Conservation (phyloP, 1,284 basidiomycete species). For the Cystobasidium pallidum region DNA sequence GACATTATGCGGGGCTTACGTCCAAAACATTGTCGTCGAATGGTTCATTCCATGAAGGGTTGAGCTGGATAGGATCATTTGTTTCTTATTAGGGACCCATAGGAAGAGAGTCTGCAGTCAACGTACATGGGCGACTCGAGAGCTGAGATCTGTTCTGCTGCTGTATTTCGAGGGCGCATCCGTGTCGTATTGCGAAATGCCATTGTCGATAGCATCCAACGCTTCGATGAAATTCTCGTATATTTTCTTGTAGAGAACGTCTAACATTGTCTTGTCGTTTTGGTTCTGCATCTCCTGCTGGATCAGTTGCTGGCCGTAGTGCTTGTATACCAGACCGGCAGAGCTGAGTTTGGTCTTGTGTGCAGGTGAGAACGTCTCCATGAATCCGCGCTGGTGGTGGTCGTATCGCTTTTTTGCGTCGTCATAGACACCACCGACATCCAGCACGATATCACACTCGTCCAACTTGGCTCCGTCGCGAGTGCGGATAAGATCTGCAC, state of each 20-base stretch:
- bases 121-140: slow-evolving; percentile 66
- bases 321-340: slow-evolving; percentile 96
- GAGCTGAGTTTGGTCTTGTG: slow-evolving; percentile 83
- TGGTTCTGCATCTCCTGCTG: slow-evolving; percentile 9
- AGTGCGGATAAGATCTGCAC: slow-evolving; percentile 72
- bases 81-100: neutral
- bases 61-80: slow-evolving; percentile 60
- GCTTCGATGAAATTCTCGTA: slow-evolving; percentile 65
- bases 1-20: slow-evolving; percentile 58
- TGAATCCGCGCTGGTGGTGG: slow-evolving; percentile 94
- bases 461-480: slow-evolving; percentile 79
- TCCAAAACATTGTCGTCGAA: slow-evolving; percentile 68
- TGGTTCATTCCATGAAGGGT: slow-evolving; percentile 88
- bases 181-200: slow-evolving; percentile 73
- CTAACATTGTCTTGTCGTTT: slow-evolving; percentile 66
- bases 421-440: slow-evolving; percentile 93
- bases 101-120: neutral
- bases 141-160: slow-evolving; percentile 76
- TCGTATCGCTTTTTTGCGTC: slow-evolving; percentile 79
- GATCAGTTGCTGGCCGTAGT: slow-evolving; percentile 71
- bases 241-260: slow-evolving; percentile 81
- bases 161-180: slow-evolving; percentile 67
- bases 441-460: slow-evolving; percentile 92
- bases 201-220: slow-evolving; percentile 94
- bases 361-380: slow-evolving; percentile 82